phyloP scores from a whole-genome alignment of 2,329 filamentous ascomycete genomes.

The Aureobasidium sp. region DNA sequence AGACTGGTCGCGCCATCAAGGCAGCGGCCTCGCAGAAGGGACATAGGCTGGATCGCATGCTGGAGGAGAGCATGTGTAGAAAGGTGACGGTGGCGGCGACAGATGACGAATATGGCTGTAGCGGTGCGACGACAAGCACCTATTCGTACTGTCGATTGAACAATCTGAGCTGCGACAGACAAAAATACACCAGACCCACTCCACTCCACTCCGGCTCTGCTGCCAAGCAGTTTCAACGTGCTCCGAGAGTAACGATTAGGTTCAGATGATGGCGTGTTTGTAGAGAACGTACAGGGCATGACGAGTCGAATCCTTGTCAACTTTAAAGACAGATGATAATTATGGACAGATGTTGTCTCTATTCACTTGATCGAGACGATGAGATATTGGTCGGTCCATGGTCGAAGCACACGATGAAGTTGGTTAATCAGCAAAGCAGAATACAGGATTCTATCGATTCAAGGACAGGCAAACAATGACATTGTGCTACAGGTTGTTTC shows the following conservation, averaged over 20 bases:
- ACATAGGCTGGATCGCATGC: constrained; percentile 23
- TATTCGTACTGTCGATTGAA: not conserved
- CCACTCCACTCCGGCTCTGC: not conserved
- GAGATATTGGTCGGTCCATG: too few species aligned
- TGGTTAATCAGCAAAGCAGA: too few species aligned
- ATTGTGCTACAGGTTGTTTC: not conserved
- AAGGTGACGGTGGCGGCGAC: not conserved
- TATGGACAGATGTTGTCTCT: too few species aligned
- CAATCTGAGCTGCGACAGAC: not conserved
- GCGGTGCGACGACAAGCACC: not conserved
- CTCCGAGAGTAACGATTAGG: not conserved
- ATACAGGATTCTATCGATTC: too few species aligned
- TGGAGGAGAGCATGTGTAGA: not conserved
- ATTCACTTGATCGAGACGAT: too few species aligned
- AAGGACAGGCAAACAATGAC: not conserved
- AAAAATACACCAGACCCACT: not conserved
- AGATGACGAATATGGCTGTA: not conserved
- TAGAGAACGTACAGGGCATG: not conserved
- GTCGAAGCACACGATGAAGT: too few species aligned
- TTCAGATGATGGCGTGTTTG: not conserved
- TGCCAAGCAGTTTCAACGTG: not conserved
- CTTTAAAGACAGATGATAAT: too few species aligned
- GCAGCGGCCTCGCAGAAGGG: constrained; percentile 37
- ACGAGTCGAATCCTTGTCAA: not conserved
- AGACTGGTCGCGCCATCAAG: constrained; percentile 13